Percentiles rank a stretch among this genome's conserved stretches.
Conservation (phyloP, 164 flowering plant species). For the Warburgia ugandensis region DNA sequence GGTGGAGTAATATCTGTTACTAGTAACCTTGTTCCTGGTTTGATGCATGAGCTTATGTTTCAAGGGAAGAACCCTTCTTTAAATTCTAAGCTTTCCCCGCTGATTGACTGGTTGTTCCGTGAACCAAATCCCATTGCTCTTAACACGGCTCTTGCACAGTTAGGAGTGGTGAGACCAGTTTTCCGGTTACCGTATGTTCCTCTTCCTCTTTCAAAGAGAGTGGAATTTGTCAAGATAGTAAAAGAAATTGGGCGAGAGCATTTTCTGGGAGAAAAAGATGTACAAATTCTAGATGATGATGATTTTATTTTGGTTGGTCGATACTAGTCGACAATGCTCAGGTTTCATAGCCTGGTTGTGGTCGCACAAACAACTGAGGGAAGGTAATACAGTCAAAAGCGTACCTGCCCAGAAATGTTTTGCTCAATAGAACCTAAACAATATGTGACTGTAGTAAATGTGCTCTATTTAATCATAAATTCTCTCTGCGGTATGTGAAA, state of each 20-base stretch:
- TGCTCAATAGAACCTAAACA: too few species aligned
- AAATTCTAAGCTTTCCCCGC: slow-evolving; percentile 55
- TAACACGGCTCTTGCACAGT: slow-evolving; percentile 84
- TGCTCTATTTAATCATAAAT: too few species aligned
- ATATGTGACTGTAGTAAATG: too few species aligned
- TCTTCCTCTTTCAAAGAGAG: slow-evolving; percentile 50
- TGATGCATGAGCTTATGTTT: slow-evolving; percentile 61
- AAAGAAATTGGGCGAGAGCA: slow-evolving; percentile 65
- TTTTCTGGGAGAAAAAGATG: slow-evolving; percentile 74
- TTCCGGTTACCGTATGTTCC: slow-evolving; percentile 86
- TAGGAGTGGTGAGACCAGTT: slow-evolving; percentile 77
- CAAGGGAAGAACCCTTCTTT: too few species aligned
- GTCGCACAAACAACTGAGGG: too few species aligned
- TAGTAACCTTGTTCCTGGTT: slow-evolving; percentile 72
- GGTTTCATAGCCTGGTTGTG: background rate
- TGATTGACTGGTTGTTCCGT: too few species aligned
- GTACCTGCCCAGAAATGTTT: too few species aligned
- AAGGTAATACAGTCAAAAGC: too few species aligned
- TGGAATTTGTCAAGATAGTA: slow-evolving; percentile 68
- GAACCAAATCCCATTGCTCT: slow-evolving; percentile 84
- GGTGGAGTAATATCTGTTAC: slow-evolving; percentile 75
- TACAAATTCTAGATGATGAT: slow-evolving; percentile 64
- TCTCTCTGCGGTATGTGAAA: too few species aligned
- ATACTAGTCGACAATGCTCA: slow-evolving; percentile 28
- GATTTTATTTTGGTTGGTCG: slow-evolving; percentile 62